Conservation (phyloP, 2,329 filamentous ascomycete species). For the Fusarium sp. region DNA sequence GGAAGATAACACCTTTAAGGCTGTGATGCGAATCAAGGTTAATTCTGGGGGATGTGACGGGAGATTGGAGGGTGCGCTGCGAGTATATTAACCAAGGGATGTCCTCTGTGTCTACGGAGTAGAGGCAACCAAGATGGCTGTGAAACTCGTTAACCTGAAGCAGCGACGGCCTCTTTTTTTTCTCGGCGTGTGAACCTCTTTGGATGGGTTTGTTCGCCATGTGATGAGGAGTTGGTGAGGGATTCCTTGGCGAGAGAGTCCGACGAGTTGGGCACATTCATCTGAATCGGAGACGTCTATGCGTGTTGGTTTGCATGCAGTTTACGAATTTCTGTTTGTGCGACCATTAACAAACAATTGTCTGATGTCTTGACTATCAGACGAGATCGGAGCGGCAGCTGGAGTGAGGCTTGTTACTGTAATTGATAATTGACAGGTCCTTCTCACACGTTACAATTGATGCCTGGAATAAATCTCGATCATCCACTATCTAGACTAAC, state of each 20-base stretch:
- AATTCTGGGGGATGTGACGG: not conserved
- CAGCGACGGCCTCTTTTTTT: not conserved
- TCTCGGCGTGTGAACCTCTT: not conserved
- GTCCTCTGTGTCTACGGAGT: not conserved
- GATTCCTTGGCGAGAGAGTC: not conserved
- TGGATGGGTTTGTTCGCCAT: not conserved
- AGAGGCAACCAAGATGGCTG: not conserved
- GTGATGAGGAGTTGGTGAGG: not conserved
- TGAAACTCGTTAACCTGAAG: not conserved
- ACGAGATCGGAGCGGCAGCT: not conserved
- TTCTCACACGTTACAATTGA: not conserved
- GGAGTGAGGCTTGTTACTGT: too few species aligned
- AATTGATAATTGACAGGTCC: too few species aligned
- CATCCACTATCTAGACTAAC: not conserved
- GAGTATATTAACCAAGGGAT: conserved; percentile 10
- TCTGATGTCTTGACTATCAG: not conserved
- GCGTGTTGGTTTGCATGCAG: not conserved
- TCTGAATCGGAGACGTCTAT: not conserved
- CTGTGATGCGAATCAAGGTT: conserved; percentile 3
- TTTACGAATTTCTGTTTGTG: not conserved
- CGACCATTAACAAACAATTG: not conserved
- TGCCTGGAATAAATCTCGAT: not conserved
- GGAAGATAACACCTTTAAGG: conserved; percentile 2
- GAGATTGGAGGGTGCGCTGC: conserved; percentile 12
- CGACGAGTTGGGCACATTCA: not conserved